Percentiles rank a stretch among this genome's conserved stretches.
Conservation (phyloP, 371 early-diverging fungal genomes). For the Mucor plumbeus region DNA sequence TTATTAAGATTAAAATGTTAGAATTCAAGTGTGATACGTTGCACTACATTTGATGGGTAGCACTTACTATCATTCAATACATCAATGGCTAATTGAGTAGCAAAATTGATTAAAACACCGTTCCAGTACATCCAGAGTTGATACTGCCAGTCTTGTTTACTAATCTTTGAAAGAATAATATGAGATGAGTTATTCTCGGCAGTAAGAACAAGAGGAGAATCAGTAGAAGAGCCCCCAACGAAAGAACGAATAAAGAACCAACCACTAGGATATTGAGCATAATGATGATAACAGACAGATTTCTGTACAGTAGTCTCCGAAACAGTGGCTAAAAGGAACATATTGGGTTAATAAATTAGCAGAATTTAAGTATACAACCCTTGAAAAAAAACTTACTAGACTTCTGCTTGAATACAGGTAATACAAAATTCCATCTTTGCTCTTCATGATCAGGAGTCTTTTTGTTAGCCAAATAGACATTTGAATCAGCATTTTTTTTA, state of each 20-base stretch:
- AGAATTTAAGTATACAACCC: neutral
- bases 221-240: conserved; percentile 25
- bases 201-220: conserved; percentile 41
- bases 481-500: neutral
- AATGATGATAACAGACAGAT: conserved; percentile 36
- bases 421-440: conserved; percentile 56
- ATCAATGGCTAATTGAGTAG: conserved; percentile 50
- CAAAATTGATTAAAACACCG: conserved; percentile 59
- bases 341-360: neutral
- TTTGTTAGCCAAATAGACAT: conserved; percentile 28
- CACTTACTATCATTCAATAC: conserved; percentile 31
- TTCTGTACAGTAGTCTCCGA: conserved; percentile 36
- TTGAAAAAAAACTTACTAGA: conserved; percentile 23
- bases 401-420: conserved; percentile 53
- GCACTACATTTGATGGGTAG: conserved; percentile 2
- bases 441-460: conserved; percentile 43
- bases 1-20: neutral
- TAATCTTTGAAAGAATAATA: conserved; percentile 29
- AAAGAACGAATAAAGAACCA: conserved; percentile 55
- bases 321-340: conserved; percentile 19
- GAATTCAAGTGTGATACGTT: conserved; percentile 2
- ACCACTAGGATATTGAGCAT: conserved; percentile 48
- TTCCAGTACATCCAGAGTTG: conserved; percentile 61
- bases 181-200: conserved; percentile 24
- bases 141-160: conserved; percentile 37